Base-by-base conservation (phyloP, 2,329 filamentous ascomycete species). In the Sclerotinia borealis region DNA sequence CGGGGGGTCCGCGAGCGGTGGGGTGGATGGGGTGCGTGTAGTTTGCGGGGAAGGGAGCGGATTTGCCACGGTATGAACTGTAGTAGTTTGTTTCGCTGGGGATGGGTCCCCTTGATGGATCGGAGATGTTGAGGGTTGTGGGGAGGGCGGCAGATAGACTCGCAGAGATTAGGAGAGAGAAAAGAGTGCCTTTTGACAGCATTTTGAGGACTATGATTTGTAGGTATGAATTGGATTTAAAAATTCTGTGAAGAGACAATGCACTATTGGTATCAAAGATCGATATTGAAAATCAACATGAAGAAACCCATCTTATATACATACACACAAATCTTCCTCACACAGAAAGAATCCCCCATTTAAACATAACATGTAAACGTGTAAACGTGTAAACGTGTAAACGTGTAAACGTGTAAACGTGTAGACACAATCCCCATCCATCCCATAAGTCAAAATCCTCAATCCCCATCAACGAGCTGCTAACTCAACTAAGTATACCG, bases 41-140 rank as follows among this genome's bases (percentile, higher is more conserved):
- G 56, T 77, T 76, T 13, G 69, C 77, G 4, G 77, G 77, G 65
- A 77, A 79, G 11, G 76, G 74, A 2, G 71, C 64, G 6, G 67
- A 67, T 41, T 68, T 73, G 41, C 74, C 73, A 36, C 69, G 72
- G 64, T 76, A 75, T 13, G 70, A 67, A 69, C 67, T 76, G 68
- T 74, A 78, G 51, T 69, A 74, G 31, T 59, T 68, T 19, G 68
- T 70, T 59, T 77, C 55, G n/a, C 72, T 75, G 17, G 75, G 39
- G 73, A 67, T 29, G 74, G 75, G 52, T 50, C 45, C 39, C 58
- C 31, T 29, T 4, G 25, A n/a, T 10, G 59, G 50, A 17, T 39
- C 17, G 3, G 59, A 62, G 9, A 56, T 17, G 22, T 62, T 62
- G n/a, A 56, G 8, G 4, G 39, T 4, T 56, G 39, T 22, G 27